A percentile compares a stretch with the other conserved stretches of the same genome.
Conservation (phyloP, 495 filamentous ascomycete genomes). For the Lophiostoma macrostomum region DNA sequence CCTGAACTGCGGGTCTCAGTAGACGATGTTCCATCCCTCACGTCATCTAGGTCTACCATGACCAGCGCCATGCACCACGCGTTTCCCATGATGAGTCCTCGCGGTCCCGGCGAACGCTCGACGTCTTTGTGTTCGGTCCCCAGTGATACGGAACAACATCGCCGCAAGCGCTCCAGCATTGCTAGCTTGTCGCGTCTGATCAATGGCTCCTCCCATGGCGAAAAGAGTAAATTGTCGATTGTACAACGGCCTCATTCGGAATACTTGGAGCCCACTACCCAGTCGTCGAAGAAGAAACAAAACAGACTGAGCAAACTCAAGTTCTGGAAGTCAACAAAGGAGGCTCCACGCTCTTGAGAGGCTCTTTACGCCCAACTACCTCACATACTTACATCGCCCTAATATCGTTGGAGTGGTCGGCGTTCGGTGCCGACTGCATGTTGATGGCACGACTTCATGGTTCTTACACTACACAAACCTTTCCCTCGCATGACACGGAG, state of each 20-base stretch:
- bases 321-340: conserved; percentile 65
- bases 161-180: conserved; percentile 77
- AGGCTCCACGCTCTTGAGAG: not conserved
- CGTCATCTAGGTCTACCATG: conserved; percentile 82
- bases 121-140: conserved; percentile 60
- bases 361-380: not conserved
- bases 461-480: conserved; percentile 14
- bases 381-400: conserved; percentile 5
- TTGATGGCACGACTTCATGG: conserved; percentile 32
- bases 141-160: conserved; percentile 46
- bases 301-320: conserved; percentile 74
- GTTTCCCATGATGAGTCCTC: conserved; percentile 47
- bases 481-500: conserved; percentile 27
- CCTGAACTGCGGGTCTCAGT: conserved; percentile 69
- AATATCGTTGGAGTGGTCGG: conserved; percentile 17
- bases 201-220: conserved; percentile 65
- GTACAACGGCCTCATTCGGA: conserved; percentile 59
- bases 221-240: conserved; percentile 77
- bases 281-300: conserved; percentile 63
- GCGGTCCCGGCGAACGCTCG: conserved; percentile 57
- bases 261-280: conserved; percentile 54
- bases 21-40: conserved; percentile 84
- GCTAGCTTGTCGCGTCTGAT: conserved; percentile 82
- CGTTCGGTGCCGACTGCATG: conserved; percentile 11
- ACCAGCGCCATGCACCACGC: conserved; percentile 57